Conservation (phyloP, 2,329 filamentous ascomycete species). For the Aaosphaeria arxii region DNA sequence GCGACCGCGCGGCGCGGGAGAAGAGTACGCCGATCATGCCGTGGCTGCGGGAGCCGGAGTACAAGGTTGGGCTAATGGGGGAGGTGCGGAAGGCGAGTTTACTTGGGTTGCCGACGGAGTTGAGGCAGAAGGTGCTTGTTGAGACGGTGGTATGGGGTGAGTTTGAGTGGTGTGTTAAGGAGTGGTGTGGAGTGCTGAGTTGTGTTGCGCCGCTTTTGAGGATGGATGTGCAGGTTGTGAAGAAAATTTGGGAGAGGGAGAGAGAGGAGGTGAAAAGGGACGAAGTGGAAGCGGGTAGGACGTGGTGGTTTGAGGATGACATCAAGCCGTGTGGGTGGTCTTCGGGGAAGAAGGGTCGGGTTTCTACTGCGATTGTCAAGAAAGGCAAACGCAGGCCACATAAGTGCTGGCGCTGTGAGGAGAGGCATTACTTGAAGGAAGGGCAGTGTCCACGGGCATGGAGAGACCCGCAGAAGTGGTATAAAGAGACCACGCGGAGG, state of each 20-base stretch:
- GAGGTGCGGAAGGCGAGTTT: slow-evolving; percentile 3
- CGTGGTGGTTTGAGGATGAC: neutral
- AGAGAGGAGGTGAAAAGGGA: neutral
- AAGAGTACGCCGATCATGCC: neutral
- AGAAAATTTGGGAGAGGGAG: slow-evolving; percentile 3
- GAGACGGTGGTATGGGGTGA: neutral
- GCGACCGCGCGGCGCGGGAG: too few species aligned
- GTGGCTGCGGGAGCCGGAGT: neutral
- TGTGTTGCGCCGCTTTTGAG: slow-evolving; percentile 6
- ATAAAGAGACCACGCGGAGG: neutral
- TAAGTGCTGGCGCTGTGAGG: neutral
- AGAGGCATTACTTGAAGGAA: neutral
- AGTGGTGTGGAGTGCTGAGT: slow-evolving; percentile 4
- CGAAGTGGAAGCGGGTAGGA: neutral
- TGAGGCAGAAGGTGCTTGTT: slow-evolving; percentile 11
- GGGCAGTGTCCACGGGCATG: neutral
- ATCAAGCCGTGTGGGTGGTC: neutral
- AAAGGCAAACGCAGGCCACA: neutral
- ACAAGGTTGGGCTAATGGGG: neutral
- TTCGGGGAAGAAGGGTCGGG: neutral
- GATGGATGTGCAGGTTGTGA: slow-evolving; percentile 11
- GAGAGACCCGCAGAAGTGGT: neutral
- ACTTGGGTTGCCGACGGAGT: slow-evolving; percentile 11
- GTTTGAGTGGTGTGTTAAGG: neutral
- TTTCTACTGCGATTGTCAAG: neutral